Base-by-base conservation (phyloP, 257 asterid species). In the Craterostigma plantagineum region DNA sequence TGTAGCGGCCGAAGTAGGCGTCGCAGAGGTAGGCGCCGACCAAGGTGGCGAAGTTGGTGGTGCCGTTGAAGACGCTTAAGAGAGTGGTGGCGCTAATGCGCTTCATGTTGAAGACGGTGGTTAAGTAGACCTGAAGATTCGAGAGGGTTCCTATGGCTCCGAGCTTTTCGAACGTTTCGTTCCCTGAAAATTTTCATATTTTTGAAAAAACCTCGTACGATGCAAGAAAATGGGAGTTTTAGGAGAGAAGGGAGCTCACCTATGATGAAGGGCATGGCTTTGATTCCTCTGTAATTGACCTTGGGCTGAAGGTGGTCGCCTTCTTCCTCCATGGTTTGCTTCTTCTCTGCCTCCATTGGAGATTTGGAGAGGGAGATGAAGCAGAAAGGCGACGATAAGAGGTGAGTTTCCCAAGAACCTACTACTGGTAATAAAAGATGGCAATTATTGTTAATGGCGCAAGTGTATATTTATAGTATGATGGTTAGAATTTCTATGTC, bases 211-310 rank as follows among this genome's bases (percentile, higher is more conserved):
- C n/a, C n/a, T n/a, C n/a, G n/a, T n/a, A n/a, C n/a, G n/a, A n/a
- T n/a, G n/a, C n/a, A n/a, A n/a, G n/a, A n/a, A n/a, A n/a, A n/a
- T n/a, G n/a, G n/a, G n/a, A n/a, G n/a, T n/a, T n/a, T n/a, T n/a
- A n/a, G n/a, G n/a, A n/a, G n/a, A n/a, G n/a, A n/a, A n/a, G n/a
- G n/a, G n/a, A 1, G 0, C 30, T 43, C 11, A 82, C 95, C 95
- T 18, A 83, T 73, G 1, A 83, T 74, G 38, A 51, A 83, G 4
- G 95, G 95, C 95, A 83, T 83, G 56, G 91, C 86, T 48, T 51
- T 79, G 50, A 79, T 55, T 63, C 95, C 95, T 51, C 68, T 63
- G 64, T 81, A 81, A 9, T 74, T 70, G 43, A 62, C 48, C 58
- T 62, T 43, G 3, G 72, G 65, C 46, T 79, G 70, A 6, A 60